Conservation (phyloP, 192 early-diverging fungal species). For the Radiomyces spectabilis region DNA sequence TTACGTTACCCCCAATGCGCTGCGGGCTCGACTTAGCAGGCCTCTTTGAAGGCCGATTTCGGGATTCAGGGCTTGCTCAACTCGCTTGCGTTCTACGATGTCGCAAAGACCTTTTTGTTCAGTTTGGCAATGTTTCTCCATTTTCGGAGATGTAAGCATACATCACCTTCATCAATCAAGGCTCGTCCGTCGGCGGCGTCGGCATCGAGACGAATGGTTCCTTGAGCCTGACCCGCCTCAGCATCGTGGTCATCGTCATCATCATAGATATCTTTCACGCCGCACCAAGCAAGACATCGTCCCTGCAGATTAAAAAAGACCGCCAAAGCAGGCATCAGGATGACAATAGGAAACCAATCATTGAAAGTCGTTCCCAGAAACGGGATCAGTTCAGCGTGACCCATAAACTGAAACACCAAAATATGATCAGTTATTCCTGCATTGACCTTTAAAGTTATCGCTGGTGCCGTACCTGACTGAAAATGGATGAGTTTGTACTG, state of each 20-base stretch:
- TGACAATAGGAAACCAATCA: slow-evolving; percentile 80
- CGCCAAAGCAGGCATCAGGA: slow-evolving; percentile 68
- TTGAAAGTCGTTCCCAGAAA: slow-evolving; percentile 84
- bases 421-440: not conserved
- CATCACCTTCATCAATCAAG: slow-evolving; percentile 12
- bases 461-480: slow-evolving; percentile 25
- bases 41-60: not conserved
- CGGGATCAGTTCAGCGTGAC: slow-evolving; percentile 80
- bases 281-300: slow-evolving; percentile 64
- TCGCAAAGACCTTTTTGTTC: not conserved
- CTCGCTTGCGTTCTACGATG: not conserved
- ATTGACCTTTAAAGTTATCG: too few species aligned
- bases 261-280: slow-evolving; percentile 30
- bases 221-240: slow-evolving; percentile 7
- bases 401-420: slow-evolving; percentile 51
- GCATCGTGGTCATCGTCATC: slow-evolving; percentile 33
- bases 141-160: too few species aligned
- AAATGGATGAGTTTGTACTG: slow-evolving; percentile 39
- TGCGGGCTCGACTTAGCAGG: not conserved
- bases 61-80: not conserved
- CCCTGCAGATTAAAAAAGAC: slow-evolving; percentile 80
- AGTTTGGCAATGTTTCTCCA: not conserved
- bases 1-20: not conserved
- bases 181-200: slow-evolving; percentile 25
- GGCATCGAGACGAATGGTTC: slow-evolving; percentile 7